Conservation (phyloP, 257 asterid genomes). For the Solanum rostratum region DNA sequence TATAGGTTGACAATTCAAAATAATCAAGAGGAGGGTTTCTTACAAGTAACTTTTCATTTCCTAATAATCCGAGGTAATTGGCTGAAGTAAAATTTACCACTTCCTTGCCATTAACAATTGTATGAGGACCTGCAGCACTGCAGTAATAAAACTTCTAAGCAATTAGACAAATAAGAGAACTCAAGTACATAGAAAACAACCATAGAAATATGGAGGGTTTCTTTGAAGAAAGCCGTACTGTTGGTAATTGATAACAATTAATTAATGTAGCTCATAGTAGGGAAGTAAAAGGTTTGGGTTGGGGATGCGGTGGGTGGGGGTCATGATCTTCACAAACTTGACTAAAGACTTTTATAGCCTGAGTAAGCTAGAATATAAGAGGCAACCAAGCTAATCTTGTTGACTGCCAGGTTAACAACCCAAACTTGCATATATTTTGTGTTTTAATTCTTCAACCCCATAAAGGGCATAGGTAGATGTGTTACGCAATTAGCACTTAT, state of each 20-base stretch:
- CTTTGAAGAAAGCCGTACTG: background rate
- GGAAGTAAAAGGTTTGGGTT: background rate
- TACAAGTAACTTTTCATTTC: conserved; percentile 71
- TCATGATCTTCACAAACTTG: background rate
- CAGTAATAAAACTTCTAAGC: conserved; percentile 15
- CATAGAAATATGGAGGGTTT: background rate
- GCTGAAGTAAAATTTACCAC: conserved; percentile 88
- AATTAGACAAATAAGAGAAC: background rate
- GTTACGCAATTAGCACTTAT: background rate
- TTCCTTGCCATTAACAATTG: conserved; percentile 53
- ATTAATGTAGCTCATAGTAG: background rate
- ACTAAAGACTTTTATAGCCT: background rate
- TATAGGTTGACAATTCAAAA: conserved; percentile 3
- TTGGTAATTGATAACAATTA: background rate
- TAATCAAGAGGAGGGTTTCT: conserved; percentile 11
- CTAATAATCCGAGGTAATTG: conserved; percentile 84
- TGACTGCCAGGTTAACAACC: background rate
- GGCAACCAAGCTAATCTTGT: background rate
- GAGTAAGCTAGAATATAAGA: background rate
- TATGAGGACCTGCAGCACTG: conserved; percentile 98
- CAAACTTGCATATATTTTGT: background rate
- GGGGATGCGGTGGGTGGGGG: background rate
- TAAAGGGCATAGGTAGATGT: background rate
- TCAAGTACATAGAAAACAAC: background rate
- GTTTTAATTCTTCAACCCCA: background rate